phyloP scores from a whole-genome alignment of 2,329 filamentous ascomycete genomes.

The Fusarium mangiferae region DNA sequence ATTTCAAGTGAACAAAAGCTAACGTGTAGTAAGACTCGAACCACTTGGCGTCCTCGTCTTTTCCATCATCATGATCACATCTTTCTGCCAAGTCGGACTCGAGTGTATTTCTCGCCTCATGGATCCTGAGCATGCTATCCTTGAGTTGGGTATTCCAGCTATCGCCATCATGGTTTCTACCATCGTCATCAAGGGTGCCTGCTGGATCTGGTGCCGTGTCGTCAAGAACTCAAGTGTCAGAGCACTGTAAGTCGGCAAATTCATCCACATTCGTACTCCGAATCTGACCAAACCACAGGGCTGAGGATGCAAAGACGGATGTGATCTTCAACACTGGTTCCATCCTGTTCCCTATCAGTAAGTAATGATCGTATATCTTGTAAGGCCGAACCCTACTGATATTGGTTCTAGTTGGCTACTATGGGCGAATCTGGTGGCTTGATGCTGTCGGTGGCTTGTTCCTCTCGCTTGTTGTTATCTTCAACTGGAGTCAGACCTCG shows the following conservation, averaged over 20 bases:
- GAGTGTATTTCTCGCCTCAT: slow-evolving; percentile 74
- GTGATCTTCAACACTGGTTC: slow-evolving; percentile 92
- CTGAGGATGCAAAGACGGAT: slow-evolving; percentile 71
- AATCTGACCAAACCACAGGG: slow-evolving; percentile 46
- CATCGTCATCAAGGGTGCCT: slow-evolving; percentile 82
- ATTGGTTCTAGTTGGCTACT: slow-evolving; percentile 70
- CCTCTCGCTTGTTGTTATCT: slow-evolving; percentile 81
- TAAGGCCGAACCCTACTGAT: slow-evolving; percentile 25
- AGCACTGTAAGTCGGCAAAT: slow-evolving; percentile 66
- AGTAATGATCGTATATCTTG: slow-evolving; percentile 35
- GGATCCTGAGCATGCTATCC: slow-evolving; percentile 70
- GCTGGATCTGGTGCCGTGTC: slow-evolving; percentile 88
- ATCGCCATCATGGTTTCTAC: slow-evolving; percentile 84
- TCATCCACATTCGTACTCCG: neutral
- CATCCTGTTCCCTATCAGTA: slow-evolving; percentile 83
- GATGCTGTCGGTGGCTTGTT: slow-evolving; percentile 82
- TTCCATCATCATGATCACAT: slow-evolving; percentile 86
- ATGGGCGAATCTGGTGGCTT: slow-evolving; percentile 82
- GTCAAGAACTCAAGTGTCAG: slow-evolving; percentile 89
- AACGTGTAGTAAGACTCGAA: slow-evolving; percentile 66
- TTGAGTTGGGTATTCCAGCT: slow-evolving; percentile 78
- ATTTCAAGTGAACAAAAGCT: slow-evolving; percentile 11
- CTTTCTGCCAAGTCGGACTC: slow-evolving; percentile 81
- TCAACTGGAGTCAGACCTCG: slow-evolving; percentile 81
- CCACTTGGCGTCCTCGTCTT: slow-evolving; percentile 85